A percentile compares a stretch with the other conserved stretches of the same genome.
Evolutionary conservation across 176 grass and related monocot genomes (phyloP).

Genomic region (Tillandsia fasciculata): DNA sequence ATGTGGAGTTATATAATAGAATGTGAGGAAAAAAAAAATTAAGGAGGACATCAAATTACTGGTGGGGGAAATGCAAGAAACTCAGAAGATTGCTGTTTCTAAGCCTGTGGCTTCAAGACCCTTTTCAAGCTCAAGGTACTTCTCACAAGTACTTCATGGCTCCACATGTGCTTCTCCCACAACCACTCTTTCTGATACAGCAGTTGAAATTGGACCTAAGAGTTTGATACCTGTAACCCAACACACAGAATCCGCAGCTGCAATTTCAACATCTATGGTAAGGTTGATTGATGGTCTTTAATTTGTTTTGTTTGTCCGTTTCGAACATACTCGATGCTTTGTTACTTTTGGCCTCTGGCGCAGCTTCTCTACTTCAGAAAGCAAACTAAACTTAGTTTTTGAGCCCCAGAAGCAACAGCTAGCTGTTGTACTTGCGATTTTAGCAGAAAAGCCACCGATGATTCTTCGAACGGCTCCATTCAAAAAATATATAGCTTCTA

Average conservation of each 20-base stretch:
- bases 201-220: slow-evolving; percentile 33
- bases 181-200: slow-evolving; percentile 1
- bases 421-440: too few relatives aligned
- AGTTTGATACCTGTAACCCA: background rate
- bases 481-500: too few relatives aligned
- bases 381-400: too few relatives aligned
- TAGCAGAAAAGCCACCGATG: too few relatives aligned
- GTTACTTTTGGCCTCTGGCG: too few relatives aligned
- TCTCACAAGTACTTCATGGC: slow-evolving; percentile 16
- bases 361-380: too few relatives aligned
- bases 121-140: slow-evolving; percentile 16
- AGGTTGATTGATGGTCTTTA: background rate
- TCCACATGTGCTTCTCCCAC: slow-evolving; percentile 9
- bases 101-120: slow-evolving; percentile 50
- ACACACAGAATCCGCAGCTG: background rate
- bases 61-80: slow-evolving; percentile 25
- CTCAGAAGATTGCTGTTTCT: slow-evolving; percentile 28
- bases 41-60: too few relatives aligned
- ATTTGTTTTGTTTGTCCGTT: background rate
- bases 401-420: too few relatives aligned
- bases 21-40: too few relatives aligned
- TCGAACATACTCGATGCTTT: background rate
- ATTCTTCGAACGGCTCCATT: too few relatives aligned
- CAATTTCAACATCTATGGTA: background rate
- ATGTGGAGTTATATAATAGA: too few relatives aligned